Conservation (phyloP, 345 rosid species). For the Raphanus raphanistrum region DNA sequence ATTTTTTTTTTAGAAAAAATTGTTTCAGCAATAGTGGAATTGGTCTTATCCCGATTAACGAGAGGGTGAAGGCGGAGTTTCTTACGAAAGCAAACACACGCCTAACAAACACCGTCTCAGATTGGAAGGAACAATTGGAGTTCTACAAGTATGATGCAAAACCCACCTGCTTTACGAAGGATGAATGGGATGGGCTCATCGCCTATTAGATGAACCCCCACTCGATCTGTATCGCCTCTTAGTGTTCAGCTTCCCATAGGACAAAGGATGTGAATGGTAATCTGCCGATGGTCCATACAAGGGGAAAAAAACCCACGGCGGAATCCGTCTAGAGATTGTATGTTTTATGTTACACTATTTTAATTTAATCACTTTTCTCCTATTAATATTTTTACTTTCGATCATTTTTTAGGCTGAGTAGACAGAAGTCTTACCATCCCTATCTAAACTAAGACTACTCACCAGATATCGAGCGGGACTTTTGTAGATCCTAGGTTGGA, state of each 20-base stretch:
- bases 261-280: background rate
- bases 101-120: background rate
- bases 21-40: background rate
- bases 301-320: background rate
- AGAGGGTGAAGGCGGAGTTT: background rate
- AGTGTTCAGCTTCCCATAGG: background rate
- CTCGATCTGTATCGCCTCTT: background rate
- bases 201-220: background rate
- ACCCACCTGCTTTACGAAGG: background rate
- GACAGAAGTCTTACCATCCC: too few species aligned
- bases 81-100: background rate
- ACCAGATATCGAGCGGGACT: too few species aligned
- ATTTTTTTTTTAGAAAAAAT: too few species aligned
- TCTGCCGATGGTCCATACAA: background rate
- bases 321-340: background rate
- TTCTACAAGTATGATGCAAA: background rate
- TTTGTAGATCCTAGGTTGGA: too few species aligned
- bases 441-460: too few species aligned
- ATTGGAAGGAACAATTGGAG: background rate
- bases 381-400: too few species aligned
- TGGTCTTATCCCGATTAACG: too few species aligned
- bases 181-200: background rate
- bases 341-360: too few species aligned
- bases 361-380: too few species aligned
- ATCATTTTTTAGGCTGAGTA: too few species aligned